Evolutionary conservation across 306 rosid species (phyloP).

Genomic region (Herpetospermum pedunculosum): DNA sequence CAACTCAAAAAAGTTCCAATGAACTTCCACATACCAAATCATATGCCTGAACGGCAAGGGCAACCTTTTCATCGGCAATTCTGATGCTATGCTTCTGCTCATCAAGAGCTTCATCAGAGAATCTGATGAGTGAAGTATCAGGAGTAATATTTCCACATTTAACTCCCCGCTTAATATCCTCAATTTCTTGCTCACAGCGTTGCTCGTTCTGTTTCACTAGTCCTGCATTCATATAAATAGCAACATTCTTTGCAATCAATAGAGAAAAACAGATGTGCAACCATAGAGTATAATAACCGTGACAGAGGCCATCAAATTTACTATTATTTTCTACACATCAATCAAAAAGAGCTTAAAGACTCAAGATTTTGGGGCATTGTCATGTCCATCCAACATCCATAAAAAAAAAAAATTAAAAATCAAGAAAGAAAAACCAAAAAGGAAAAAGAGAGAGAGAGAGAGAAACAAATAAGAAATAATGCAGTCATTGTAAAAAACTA

Average conservation of each 20-base stretch:
- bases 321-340: neutral
- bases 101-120: conserved; percentile 91
- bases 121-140: conserved; percentile 47
- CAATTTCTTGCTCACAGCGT: conserved; percentile 84
- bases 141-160: conserved; percentile 65
- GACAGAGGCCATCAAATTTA: neutral
- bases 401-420: neutral
- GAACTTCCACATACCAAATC: conserved; percentile 60
- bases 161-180: conserved; percentile 61
- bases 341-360: neutral
- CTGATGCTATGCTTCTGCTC: conserved; percentile 93
- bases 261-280: conserved; percentile 4
- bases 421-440: neutral
- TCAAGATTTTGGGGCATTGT: neutral
- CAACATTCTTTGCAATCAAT: neutral
- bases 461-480: neutral
- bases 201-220: conserved; percentile 76
- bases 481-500: neutral
- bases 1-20: neutral
- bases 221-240: conserved; percentile 32
- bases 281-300: neutral
- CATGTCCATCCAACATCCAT: neutral
- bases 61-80: conserved; percentile 86
- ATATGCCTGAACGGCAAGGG: conserved; percentile 84
- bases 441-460: neutral